Base-by-base conservation (phyloP, 2,329 filamentous ascomycete species). In the Macrophomina phaseolina region DNA sequence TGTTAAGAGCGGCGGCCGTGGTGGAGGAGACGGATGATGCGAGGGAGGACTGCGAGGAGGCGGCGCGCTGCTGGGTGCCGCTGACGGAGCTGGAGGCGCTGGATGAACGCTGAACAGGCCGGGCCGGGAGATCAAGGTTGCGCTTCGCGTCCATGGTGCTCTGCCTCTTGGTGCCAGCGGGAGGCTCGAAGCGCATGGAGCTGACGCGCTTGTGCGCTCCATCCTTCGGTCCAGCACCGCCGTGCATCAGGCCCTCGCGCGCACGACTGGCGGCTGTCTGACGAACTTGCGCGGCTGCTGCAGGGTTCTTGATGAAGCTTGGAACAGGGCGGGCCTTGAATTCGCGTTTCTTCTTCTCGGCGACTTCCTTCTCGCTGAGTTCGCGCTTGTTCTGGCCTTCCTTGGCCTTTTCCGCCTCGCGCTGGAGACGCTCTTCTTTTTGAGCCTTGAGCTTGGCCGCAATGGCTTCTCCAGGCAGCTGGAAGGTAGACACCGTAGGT, bases 371-470 rank as follows among this genome's bases (percentile, higher is more conserved):
- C 14, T 73, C 73, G 67, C 74, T 71, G 73, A 12, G 73, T 67
- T 38, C 38, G 14, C 23, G 55, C 34, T 40, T 55, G 53, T 9
- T 36, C n/a, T 52, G 12, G 7, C 51, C 46, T 4, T 52, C 64
- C 45, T 53, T 60, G 23, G 40, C 68, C 5, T 72, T 70, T 58
- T 70, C 72, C 74, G 70, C 28, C 69, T 69, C 16, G 71, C 74
- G 60, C 52, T 79, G 79, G 71, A 83, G 70, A 0, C 83, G 80
- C 66, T 83, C 83, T 68, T 85, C 82, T 55, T 81, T 79, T 28
- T 82, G 79, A 6, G 81, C 83, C 71, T 82, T 85, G n/a, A 85
- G 73, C 69, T 83, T 85, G 4, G 83, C 83, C 2, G 84, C 83
- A 4, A 86, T 77, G 14, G 79, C 82, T 69, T 86, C 84, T 16